A percentile compares a stretch with the other conserved stretches of the same genome.
phyloP scores from a whole-genome alignment of 1,284 basidiomycete genomes.

The Malassezia equina region DNA sequence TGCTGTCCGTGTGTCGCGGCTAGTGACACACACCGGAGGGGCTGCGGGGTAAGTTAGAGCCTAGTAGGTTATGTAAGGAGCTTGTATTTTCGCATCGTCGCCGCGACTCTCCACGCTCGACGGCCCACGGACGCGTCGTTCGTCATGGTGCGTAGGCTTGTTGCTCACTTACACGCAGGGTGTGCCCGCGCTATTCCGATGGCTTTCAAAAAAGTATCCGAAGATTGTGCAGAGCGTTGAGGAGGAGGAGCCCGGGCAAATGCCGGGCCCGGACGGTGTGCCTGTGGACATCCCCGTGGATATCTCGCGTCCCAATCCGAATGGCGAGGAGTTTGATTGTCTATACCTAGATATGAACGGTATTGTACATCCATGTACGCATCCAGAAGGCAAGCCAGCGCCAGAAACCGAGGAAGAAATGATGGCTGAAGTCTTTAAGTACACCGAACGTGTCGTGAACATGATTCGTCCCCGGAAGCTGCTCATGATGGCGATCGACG shows the following conservation, averaged over 20 bases:
- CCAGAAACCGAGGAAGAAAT: slow-evolving; percentile 97
- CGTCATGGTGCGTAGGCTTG: slow-evolving; percentile 3
- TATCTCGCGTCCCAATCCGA: slow-evolving; percentile 80
- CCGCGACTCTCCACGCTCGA: not conserved
- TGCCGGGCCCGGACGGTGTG: slow-evolving; percentile 53
- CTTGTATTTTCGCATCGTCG: not conserved
- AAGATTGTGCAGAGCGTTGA: slow-evolving; percentile 45
- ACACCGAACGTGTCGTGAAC: slow-evolving; percentile 93
- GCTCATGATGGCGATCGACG: slow-evolving; percentile 97
- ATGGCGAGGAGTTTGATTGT: slow-evolving; percentile 88
- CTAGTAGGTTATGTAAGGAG: not conserved
- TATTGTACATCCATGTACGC: slow-evolving; percentile 89
- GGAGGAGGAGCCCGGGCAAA: slow-evolving; percentile 40
- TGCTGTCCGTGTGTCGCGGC: not conserved
- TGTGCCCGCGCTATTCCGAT: slow-evolving; percentile 47
- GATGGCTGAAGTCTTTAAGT: slow-evolving; percentile 95
- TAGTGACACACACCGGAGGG: not conserved
- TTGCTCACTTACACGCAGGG: slow-evolving; percentile 21
- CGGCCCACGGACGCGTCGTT: not conserved
- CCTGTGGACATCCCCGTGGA: slow-evolving; percentile 68
- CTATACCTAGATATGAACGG: slow-evolving; percentile 62
- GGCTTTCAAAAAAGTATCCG: slow-evolving; percentile 49
- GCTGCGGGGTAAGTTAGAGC: not conserved
- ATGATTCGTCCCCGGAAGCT: slow-evolving; percentile 91
- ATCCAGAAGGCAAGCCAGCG: slow-evolving; percentile 80